Conservation (phyloP, 768 basidiomycete genomes). For the Phallus indusiatus region DNA sequence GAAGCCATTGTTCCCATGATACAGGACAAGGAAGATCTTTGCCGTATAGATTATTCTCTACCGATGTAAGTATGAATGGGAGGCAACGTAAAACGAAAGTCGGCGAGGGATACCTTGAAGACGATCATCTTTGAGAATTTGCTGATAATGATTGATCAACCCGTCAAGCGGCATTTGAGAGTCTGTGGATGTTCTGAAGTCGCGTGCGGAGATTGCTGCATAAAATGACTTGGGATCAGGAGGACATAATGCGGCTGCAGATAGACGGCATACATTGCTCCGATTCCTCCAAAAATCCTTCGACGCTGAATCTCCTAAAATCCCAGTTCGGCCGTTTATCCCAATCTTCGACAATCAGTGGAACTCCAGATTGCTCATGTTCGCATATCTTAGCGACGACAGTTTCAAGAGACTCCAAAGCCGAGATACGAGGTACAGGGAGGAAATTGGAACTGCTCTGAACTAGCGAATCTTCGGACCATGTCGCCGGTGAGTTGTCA, state of each 20-base stretch:
- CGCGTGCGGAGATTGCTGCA: neutral
- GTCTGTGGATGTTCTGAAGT: neutral
- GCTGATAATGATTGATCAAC: neutral
- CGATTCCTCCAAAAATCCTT: slow-evolving; percentile 39
- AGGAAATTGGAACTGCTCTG: slow-evolving; percentile 32
- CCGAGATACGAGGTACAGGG: slow-evolving; percentile 30
- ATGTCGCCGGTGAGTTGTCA: slow-evolving; percentile 26
- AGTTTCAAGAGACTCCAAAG: slow-evolving; percentile 18
- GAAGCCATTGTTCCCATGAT: slow-evolving; percentile 57
- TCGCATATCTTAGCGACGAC: slow-evolving; percentile 28
- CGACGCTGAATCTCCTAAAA: slow-evolving; percentile 39
- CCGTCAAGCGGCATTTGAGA: neutral
- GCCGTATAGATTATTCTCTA: slow-evolving; percentile 36
- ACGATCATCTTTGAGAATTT: neutral
- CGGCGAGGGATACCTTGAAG: neutral
- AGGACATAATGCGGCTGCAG: neutral
- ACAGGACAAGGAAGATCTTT: slow-evolving; percentile 68
- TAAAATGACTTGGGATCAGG: neutral
- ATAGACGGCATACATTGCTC: slow-evolving; percentile 16
- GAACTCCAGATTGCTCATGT: slow-evolving; percentile 44
- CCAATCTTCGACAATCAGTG: slow-evolving; percentile 56
- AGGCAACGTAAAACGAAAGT: neutral
- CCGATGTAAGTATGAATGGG: neutral
- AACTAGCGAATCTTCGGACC: slow-evolving; percentile 40
- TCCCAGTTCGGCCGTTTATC: slow-evolving; percentile 51